Percentiles rank a stretch among this genome's conserved stretches.
phyloP scores from a whole-genome alignment of 495 filamentous ascomycete genomes.

The Aeminium ludgeri region DNA sequence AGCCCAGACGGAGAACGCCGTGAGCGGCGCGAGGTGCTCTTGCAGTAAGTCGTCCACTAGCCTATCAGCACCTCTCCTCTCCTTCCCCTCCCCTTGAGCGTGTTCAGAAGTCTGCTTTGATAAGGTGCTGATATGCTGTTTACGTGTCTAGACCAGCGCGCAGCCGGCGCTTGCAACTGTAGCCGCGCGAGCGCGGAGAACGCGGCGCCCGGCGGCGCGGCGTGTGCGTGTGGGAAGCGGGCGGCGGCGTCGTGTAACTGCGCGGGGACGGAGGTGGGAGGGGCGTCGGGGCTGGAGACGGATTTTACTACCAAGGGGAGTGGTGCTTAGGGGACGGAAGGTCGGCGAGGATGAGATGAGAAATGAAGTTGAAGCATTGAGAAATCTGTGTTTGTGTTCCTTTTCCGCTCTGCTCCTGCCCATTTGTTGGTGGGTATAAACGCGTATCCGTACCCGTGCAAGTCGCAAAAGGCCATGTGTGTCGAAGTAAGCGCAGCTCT shows the following conservation, averaged over 20 bases:
- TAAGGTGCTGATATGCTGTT: no score
- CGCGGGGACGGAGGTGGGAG: conserved; percentile 47
- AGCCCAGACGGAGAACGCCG: conserved; percentile 53
- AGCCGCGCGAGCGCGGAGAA: conserved; percentile 62
- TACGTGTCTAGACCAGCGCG: conserved; percentile 54
- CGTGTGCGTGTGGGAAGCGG: conserved; percentile 65
- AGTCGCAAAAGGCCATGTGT: no score
- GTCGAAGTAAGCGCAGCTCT: no score
- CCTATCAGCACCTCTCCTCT: no score
- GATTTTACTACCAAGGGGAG: conserved; percentile 47
- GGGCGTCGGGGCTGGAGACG: conserved; percentile 38
- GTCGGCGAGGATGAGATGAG: no score
- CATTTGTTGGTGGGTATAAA: no score
- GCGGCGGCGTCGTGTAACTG: conserved; percentile 71
- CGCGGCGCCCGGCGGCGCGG: conserved; percentile 33
- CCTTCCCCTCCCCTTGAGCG: no score
- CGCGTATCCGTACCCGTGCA: no score
- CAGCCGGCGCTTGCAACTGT: conserved; percentile 69
- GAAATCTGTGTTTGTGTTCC: no score
- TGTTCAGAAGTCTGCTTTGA: no score
- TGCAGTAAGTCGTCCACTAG: conserved; percentile 46
- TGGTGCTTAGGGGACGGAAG: conserved; percentile 13
- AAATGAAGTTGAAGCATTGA: no score
- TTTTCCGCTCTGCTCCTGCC: no score
- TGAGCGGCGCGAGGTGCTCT: conserved; percentile 62